Evolutionary conservation across 164 flowering plant species (phyloP), one percentile per base, ranked within the genome.

Genomic region (Vitis amurensis): DNA sequence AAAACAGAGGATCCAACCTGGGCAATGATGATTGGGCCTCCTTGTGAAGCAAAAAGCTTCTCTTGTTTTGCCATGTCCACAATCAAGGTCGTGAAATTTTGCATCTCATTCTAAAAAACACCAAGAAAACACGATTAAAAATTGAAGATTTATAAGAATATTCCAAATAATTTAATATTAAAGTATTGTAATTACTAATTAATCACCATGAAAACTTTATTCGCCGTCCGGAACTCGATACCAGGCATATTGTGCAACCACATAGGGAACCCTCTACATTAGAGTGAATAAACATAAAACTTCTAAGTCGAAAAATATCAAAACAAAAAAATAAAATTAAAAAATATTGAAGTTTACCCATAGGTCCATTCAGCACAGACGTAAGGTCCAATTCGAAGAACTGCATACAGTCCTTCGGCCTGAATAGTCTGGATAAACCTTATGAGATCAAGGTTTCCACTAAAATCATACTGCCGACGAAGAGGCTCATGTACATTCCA

Each of bases 301-400:
- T 13, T 37, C n/a, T 3, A 2, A 55, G 12, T 11, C 49, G 6
- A 17, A 30, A 71, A 27, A 11, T 27, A 17, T 60, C 1, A 47
- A 9, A 63, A 19, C 27, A 55, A 49, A 68, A 56, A 29, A 27
- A 63, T 0, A 64, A 29, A 30, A 10, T 13, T 9, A 63, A 17
- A 8, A 48, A 19, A 17, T 31, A 67, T 3, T 3, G 15, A 50
- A 61, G 27, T 9, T 10, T 81, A 89, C 94, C 94, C 94, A 61
- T 88, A 92, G 48, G 81, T 90, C 97, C 97, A 92, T 73, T 92
- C 93, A 16, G 88, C 94, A 74, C 92, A 86, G 51, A 83, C 87
- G 71, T 88, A 89, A 0, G 97, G 95, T 19, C 94, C 94, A 55
- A 89, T 89, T 0, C 94, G 86, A 44, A 90, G 85, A 66, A 89